phyloP scores from a whole-genome alignment of 768 basidiomycete species.

The Suillus bovinus region DNA sequence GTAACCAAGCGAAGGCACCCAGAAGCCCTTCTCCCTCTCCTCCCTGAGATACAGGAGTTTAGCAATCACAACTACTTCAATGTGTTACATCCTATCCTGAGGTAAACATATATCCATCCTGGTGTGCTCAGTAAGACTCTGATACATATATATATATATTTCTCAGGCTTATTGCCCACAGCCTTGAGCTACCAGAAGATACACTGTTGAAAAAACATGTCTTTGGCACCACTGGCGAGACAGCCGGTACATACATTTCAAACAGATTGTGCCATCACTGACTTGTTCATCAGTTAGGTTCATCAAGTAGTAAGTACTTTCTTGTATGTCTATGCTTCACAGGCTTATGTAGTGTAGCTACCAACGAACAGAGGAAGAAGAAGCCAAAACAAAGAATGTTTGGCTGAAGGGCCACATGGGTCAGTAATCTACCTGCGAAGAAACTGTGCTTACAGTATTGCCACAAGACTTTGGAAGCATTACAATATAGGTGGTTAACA shows the following conservation, averaged over 20 bases:
- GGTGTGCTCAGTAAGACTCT: not conserved
- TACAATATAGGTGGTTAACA: too few species aligned
- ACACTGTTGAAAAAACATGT: conserved; percentile 48
- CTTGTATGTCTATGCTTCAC: not conserved
- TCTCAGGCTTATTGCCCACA: conserved; percentile 47
- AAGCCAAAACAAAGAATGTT: conserved; percentile 49
- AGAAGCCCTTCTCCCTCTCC: conserved; percentile 45
- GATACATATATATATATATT: not conserved
- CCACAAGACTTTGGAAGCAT: conserved; percentile 51
- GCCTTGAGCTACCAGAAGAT: conserved; percentile 56
- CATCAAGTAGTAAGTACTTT: conserved; percentile 59
- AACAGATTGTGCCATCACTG: not conserved
- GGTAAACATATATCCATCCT: conserved; percentile 30
- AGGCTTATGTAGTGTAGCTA: conserved; percentile 35
- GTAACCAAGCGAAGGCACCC: conserved; percentile 50
- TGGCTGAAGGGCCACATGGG: conserved; percentile 65
- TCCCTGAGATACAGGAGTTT: conserved; percentile 55
- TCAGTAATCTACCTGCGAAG: conserved; percentile 16
- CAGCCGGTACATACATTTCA: conserved; percentile 32
- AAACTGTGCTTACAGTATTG: not conserved
- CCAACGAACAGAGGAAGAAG: conserved; percentile 50
- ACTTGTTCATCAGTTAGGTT: conserved; percentile 45
- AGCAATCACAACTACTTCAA: conserved; percentile 50
- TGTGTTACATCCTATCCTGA: conserved; percentile 48
- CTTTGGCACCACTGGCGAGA: conserved; percentile 41